Conservation (phyloP, 495 filamentous ascomycete species). For the Aspergillus incahuasiensis region DNA sequence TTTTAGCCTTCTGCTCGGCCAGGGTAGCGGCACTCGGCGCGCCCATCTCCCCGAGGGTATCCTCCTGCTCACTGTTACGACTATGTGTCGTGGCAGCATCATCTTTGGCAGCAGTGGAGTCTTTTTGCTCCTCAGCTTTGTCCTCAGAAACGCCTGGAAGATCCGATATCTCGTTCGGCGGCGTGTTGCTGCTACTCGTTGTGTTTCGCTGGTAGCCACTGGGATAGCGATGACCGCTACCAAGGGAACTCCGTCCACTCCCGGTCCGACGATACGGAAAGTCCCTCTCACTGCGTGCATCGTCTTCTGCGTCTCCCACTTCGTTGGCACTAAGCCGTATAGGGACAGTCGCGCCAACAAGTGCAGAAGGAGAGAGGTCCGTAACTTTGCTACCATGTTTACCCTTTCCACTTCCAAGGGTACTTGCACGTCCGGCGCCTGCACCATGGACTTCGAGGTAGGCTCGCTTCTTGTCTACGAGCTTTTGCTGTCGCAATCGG, state of each 20-base stretch:
- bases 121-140: conserved; percentile 32
- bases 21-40: conserved; percentile 37
- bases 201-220: conserved; percentile 48
- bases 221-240: conserved; percentile 59
- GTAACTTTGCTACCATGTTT: conserved; percentile 68
- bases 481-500: conserved; percentile 69
- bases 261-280: conserved; percentile 68
- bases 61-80: conserved; percentile 48
- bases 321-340: conserved; percentile 90
- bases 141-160: conserved; percentile 50
- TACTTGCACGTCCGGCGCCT: conserved; percentile 48
- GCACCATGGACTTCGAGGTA: conserved; percentile 71
- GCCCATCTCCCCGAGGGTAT: conserved; percentile 49
- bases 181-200: conserved; percentile 68
- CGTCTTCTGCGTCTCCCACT: conserved; percentile 81
- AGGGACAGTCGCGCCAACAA: conserved; percentile 75
- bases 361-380: conserved; percentile 68
- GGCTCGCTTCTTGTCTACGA: conserved; percentile 78
- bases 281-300: conserved; percentile 49
- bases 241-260: conserved; percentile 73
- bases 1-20: conserved; percentile 62
- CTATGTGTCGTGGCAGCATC: conserved; percentile 38
- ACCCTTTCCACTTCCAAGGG: conserved; percentile 69
- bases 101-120: conserved; percentile 42
- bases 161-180: conserved; percentile 49